Evolutionary conservation across 345 rosid species (phyloP).

Genomic region (Durio zibethinus): DNA sequence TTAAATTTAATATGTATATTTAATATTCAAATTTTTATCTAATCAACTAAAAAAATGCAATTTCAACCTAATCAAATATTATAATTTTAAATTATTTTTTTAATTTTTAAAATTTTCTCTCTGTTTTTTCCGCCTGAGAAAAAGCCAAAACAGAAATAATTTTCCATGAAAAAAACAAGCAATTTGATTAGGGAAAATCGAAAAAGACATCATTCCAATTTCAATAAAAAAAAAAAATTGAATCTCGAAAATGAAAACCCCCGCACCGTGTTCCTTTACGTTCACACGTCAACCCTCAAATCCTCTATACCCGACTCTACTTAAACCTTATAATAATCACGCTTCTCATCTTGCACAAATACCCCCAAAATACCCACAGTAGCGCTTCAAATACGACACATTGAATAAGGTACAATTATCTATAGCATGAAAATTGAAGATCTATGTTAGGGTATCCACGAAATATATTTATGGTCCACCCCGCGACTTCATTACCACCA

Average conservation of each 20-base stretch:
- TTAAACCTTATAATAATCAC: not conserved
- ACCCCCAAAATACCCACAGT: not conserved
- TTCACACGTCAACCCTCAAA: not conserved
- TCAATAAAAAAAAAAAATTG: not conserved
- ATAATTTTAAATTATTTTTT: too few species aligned
- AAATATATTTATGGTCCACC: not conserved
- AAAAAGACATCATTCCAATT: too few species aligned
- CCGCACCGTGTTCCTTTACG: not conserved
- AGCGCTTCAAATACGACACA: not conserved
- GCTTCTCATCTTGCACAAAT: not conserved
- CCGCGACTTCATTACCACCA: not conserved
- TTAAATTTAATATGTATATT: too few species aligned
- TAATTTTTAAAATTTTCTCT: too few species aligned
- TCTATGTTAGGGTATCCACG: not conserved
- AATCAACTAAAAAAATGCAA: too few species aligned
- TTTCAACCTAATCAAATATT: too few species aligned
- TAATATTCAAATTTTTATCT: too few species aligned
- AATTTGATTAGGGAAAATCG: too few species aligned
- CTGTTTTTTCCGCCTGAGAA: too few species aligned
- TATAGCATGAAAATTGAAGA: not conserved
- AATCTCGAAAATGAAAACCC: not conserved
- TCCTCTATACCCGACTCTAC: not conserved
- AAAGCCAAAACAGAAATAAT: too few species aligned
- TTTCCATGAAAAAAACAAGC: too few species aligned
- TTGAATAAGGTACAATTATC: not conserved